These are phyloP conservation scores for Suillus alpinus DNA, from an alignment of 768 basidiomycete genomes.

Conservation along the genomic window DNA sequence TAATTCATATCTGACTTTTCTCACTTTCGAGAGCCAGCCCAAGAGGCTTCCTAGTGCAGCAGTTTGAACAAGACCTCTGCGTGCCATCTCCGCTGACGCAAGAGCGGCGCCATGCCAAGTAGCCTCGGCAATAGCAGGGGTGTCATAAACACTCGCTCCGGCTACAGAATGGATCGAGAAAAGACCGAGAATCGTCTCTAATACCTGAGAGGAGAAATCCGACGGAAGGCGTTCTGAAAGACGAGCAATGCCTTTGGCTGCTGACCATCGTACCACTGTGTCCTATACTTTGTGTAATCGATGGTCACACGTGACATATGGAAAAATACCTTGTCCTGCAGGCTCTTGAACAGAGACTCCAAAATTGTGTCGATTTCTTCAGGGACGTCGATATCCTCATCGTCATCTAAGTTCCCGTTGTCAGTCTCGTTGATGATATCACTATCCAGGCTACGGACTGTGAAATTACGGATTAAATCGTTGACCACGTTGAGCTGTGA, in stretches of 20 bases:
- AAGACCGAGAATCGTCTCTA: conserved; percentile 73
- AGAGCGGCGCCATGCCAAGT: conserved; percentile 96
- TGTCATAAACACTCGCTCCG: conserved; percentile 63
- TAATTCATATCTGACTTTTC: conserved; percentile 9
- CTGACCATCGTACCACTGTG: conserved; percentile 91
- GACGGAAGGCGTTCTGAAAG: conserved; percentile 76
- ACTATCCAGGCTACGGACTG: conserved; percentile 26
- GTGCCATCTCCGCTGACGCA: conserved; percentile 89
- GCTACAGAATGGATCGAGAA: conserved; percentile 73
- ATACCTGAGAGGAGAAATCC: conserved; percentile 76
- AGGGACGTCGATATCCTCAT: conserved; percentile 59
- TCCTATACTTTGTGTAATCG: conserved; percentile 50
- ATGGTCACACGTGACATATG: not conserved
- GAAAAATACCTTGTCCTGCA: conserved; percentile 78
- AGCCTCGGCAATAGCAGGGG: conserved; percentile 75
- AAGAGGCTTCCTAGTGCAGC: conserved; percentile 62
- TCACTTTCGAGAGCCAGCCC: conserved; percentile 79
- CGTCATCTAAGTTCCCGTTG: conserved; percentile 17
- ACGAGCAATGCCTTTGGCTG: conserved; percentile 88
- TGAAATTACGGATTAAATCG: not conserved
- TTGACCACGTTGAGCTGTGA: not conserved
- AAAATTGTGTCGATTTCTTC: conserved; percentile 74
- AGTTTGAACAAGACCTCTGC: conserved; percentile 67
- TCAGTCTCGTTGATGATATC: conserved; percentile 9
- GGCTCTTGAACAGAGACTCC: conserved; percentile 63